Percentiles rank a stretch among this genome's conserved stretches.
Conservation (phyloP, 768 basidiomycete genomes). For the Tulasnella sp. region DNA sequence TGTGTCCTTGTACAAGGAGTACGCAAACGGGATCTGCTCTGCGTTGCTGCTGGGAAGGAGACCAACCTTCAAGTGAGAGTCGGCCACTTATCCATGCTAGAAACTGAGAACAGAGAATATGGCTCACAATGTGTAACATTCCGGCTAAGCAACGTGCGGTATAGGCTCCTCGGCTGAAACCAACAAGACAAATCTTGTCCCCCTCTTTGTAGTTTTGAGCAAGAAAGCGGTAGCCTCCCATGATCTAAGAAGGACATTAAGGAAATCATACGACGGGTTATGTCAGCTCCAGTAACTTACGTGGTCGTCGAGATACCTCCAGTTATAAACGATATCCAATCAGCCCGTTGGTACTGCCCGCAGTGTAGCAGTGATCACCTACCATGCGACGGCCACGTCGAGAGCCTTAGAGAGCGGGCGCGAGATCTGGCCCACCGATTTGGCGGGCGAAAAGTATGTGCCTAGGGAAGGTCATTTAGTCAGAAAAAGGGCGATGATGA, state of each 20-base stretch:
- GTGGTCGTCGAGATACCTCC: constrained; percentile 64
- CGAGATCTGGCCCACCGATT: constrained; percentile 10
- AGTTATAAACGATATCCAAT: background rate
- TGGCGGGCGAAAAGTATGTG: constrained; percentile 23
- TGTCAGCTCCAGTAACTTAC: constrained; percentile 46
- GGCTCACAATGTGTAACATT: constrained; percentile 33
- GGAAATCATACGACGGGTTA: background rate
- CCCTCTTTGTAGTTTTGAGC: constrained; percentile 37
- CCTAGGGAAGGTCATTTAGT: background rate
- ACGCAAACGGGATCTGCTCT: constrained; percentile 30
- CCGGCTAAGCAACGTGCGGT: constrained; percentile 33
- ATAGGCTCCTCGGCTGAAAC: constrained; percentile 33
- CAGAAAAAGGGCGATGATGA: background rate
- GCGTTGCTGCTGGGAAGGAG: constrained; percentile 5
- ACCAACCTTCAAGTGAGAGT: constrained; percentile 12
- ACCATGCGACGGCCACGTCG: constrained; percentile 29
- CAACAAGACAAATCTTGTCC: constrained; percentile 42
- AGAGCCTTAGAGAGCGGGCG: background rate
- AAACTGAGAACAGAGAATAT: background rate
- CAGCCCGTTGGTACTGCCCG: background rate
- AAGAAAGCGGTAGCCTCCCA: constrained; percentile 30
- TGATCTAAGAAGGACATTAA: constrained; percentile 13
- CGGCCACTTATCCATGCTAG: background rate
- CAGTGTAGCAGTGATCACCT: background rate
- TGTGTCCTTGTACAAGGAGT: constrained; percentile 4